Evolutionary conservation across 148 eudicot species (phyloP), one percentile per base, ranked within the genome.

Genomic region (Camellia lanceoleosa): DNA sequence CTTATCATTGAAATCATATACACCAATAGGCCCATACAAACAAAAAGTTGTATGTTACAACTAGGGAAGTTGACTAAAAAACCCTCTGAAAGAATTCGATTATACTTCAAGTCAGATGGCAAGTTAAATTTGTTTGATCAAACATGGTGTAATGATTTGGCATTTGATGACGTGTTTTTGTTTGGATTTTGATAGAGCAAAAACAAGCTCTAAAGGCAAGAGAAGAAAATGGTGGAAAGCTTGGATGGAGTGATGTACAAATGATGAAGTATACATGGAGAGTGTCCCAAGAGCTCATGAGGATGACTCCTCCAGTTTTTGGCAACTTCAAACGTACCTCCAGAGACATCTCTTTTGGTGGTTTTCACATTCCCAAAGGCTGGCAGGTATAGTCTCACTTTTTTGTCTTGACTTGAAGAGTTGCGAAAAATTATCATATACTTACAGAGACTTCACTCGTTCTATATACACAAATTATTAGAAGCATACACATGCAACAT

Each of bases 231-330:
- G 80, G 55, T 12, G 67, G 44, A 55, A 69, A 30, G 62, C 5
- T 78, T 11, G 59, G 63, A 43, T 78, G 80, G 80, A 55, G 16
- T 38, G 80, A 68, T 0, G 42, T 78, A 56, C 80, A 68, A 68
- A 68, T 2, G 46, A 78, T 78, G 80, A 78, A 78, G 49, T 78
- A 78, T 23, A 78, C 80, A 78, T 78, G 80, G 80, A 68, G 73
- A 55, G 80, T 78, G 46, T 64, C 52, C 13, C 80, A 78, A 78
- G 80, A 78, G 49, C 6, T 78, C 5, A 68, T 78, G 80, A 78
- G 80, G 51, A 16, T 78, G 51, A 38, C 46, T 7, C 54, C 79
- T 15, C 80, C 80, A 10, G 62, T 41, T 65, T 54, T 78, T 54
- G 73, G 65, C 44, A 78, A 52, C 74, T 78, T 78, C 74, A 78